phyloP scores from a whole-genome alignment of 352 stramenopile genomes.

The Lagenidium sp. region DNA sequence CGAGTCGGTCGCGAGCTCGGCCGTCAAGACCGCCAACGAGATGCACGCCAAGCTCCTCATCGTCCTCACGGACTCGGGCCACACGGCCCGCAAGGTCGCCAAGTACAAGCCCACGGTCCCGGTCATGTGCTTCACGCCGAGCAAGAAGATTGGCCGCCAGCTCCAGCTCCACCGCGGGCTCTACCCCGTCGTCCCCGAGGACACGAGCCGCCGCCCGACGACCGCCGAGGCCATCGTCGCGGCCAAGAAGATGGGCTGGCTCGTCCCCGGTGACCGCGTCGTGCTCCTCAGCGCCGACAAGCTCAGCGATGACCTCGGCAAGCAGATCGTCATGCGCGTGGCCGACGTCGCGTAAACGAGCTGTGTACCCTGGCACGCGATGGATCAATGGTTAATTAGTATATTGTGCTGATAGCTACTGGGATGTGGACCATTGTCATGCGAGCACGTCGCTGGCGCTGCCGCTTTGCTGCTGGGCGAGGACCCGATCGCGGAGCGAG shows the following conservation, averaged over 20 bases:
- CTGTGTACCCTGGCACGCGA: too few species aligned
- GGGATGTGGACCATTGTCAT: too few species aligned
- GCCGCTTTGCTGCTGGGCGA: constrained; percentile 5
- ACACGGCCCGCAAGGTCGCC: constrained; percentile 75
- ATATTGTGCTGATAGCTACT: too few species aligned
- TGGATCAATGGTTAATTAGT: too few species aligned
- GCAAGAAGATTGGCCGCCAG: constrained; percentile 86
- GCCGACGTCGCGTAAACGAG: constrained; percentile 59
- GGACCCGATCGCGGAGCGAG: constrained; percentile 26
- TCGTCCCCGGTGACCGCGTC: constrained; percentile 82
- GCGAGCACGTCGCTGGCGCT: too few species aligned
- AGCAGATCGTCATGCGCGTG: constrained; percentile 79
- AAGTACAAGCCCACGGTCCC: constrained; percentile 90
- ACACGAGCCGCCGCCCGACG: constrained; percentile 46
- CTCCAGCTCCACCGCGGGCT: constrained; percentile 87
- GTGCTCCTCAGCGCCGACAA: constrained; percentile 82
- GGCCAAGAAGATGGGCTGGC: constrained; percentile 89
- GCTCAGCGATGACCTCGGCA: constrained; percentile 67
- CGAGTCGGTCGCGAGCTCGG: constrained; percentile 77
- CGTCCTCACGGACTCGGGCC: constrained; percentile 74
- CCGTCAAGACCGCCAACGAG: constrained; percentile 79
- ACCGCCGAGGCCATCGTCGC: constrained; percentile 83
- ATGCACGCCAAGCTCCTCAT: constrained; percentile 83
- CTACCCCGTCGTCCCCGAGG: constrained; percentile 58
- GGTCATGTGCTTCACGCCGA: constrained; percentile 86